Percentiles rank a stretch among this genome's conserved stretches.
Conservation (phyloP, 345 rosid species). For the Linum lewisii region DNA sequence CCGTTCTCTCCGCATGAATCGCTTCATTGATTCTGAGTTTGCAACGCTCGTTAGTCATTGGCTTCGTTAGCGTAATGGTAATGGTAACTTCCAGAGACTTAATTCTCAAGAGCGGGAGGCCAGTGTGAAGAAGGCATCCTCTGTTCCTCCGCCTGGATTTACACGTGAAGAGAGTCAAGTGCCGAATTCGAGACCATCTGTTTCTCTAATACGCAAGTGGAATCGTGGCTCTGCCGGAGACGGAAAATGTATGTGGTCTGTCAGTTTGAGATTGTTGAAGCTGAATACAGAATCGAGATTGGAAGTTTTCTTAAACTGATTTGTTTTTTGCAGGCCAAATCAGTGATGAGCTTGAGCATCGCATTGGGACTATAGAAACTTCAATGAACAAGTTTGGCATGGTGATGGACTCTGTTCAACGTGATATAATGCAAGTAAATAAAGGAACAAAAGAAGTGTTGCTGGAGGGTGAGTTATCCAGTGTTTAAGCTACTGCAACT, state of each 20-base stretch:
- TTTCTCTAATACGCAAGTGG: conserved; percentile 48
- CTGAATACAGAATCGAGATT: not conserved
- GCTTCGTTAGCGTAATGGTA: not conserved
- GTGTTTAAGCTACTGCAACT: not conserved
- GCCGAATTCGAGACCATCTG: conserved; percentile 45
- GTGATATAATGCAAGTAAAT: conserved; percentile 71
- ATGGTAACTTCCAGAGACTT: conserved; percentile 42
- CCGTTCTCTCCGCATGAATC: not conserved
- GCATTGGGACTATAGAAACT: conserved; percentile 63
- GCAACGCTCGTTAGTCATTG: not conserved
- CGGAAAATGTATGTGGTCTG: conserved; percentile 35
- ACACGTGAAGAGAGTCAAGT: conserved; percentile 55
- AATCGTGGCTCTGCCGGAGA: conserved; percentile 35
- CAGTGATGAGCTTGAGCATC: conserved; percentile 61
- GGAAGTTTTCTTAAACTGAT: not conserved
- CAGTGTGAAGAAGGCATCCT: conserved; percentile 40
- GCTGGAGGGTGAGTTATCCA: conserved; percentile 58
- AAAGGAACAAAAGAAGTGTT: conserved; percentile 67
- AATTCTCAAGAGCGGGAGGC: conserved; percentile 60
- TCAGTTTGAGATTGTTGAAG: not conserved
- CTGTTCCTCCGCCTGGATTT: conserved; percentile 37
- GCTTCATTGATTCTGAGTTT: not conserved
- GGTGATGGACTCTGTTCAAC: conserved; percentile 73
- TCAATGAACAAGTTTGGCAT: conserved; percentile 66
- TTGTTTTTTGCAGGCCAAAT: conserved; percentile 42